These are phyloP conservation scores for Ogataea salicorniae DNA, from an alignment of 805 yeast genomes.

Conservation along the genomic window DNA sequence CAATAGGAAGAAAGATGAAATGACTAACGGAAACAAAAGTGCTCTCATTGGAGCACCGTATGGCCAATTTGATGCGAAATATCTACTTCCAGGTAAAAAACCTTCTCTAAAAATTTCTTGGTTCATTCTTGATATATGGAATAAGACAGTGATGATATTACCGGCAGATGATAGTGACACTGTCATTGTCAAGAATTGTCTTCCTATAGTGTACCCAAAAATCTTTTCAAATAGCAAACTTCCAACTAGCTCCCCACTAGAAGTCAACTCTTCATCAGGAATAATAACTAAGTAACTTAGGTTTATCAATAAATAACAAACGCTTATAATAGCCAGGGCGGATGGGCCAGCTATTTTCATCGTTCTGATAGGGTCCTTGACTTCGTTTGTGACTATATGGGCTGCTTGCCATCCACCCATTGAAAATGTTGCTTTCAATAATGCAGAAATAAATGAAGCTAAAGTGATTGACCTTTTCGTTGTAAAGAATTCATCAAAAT, in stretches of 20 bases:
- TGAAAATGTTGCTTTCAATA: conserved; percentile 48
- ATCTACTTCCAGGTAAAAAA: conserved; percentile 42
- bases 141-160: conserved; percentile 49
- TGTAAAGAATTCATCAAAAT: conserved; percentile 25
- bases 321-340: conserved; percentile 37
- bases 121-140: conserved; percentile 47
- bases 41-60: conserved; percentile 48
- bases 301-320: conserved; percentile 44
- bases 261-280: conserved; percentile 40
- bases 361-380: conserved; percentile 46
- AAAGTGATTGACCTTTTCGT: conserved; percentile 31
- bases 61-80: conserved; percentile 53
- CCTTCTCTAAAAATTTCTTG: conserved; percentile 58
- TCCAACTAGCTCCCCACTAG: conserved; percentile 47
- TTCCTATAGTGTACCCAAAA: conserved; percentile 45
- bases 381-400: conserved; percentile 50
- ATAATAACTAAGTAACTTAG: conserved; percentile 47
- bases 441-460: conserved; percentile 43
- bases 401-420: conserved; percentile 52
- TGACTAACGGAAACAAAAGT: conserved; percentile 36
- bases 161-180: conserved; percentile 54
- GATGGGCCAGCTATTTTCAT: conserved; percentile 50
- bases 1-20: conserved; percentile 37
- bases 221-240: conserved; percentile 46
- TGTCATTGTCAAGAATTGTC: conserved; percentile 41